Conservation (phyloP, 345 rosid species). For the Hevea brasiliensis region DNA sequence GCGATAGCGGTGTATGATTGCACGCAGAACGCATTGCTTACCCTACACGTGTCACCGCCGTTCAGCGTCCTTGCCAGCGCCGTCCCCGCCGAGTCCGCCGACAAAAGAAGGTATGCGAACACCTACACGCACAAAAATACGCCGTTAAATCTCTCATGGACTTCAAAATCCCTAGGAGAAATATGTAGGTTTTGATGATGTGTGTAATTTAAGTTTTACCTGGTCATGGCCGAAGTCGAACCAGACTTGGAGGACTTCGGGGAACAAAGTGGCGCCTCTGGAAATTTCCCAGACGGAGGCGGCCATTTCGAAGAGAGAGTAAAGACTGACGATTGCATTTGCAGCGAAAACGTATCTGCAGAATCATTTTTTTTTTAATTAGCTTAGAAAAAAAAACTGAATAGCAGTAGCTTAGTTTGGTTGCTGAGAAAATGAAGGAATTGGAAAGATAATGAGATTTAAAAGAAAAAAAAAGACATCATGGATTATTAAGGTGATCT, state of each 20-base stretch:
- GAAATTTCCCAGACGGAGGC: constrained; percentile 87
- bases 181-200: neutral
- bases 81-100: constrained; percentile 78
- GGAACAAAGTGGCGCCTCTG: constrained; percentile 66
- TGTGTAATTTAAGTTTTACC: constrained; percentile 36
- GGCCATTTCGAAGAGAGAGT: constrained; percentile 77
- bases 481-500: neutral
- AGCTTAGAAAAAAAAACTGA: neutral
- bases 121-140: constrained; percentile 37
- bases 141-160: neutral
- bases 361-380: neutral
- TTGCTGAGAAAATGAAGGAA: constrained; percentile 7
- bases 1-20: constrained; percentile 75
- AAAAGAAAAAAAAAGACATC: neutral
- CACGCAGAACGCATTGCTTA: constrained; percentile 57
- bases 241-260: constrained; percentile 87
- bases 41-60: constrained; percentile 49
- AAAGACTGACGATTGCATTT: constrained; percentile 79
- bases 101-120: constrained; percentile 75
- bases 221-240: constrained; percentile 99
- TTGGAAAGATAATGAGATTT: neutral
- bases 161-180: no score
- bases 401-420: neutral
- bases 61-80: constrained; percentile 66
- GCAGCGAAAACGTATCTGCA: constrained; percentile 73